Conservation (phyloP, 768 basidiomycete species). For the Leucogyrophana mollusca region DNA sequence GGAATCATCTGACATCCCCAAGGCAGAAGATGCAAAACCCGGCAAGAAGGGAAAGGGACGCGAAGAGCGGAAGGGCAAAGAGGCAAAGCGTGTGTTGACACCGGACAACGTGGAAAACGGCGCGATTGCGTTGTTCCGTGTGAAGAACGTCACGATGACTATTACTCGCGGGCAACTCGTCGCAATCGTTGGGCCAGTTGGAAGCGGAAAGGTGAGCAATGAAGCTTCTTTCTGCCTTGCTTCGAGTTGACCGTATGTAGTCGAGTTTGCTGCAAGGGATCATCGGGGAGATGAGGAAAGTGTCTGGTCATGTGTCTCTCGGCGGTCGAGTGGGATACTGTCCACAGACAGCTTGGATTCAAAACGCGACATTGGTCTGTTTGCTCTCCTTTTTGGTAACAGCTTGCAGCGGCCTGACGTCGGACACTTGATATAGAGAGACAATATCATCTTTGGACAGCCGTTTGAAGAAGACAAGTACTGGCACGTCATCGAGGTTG, state of each 20-base stretch:
- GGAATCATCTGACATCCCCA: slow-evolving; percentile 37
- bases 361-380: slow-evolving; percentile 58
- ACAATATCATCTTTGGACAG: slow-evolving; percentile 69
- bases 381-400: no score
- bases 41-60: slow-evolving; percentile 2
- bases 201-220: slow-evolving; percentile 54
- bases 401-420: no score
- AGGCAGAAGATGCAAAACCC: slow-evolving; percentile 1
- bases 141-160: slow-evolving; percentile 48
- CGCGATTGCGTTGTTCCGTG: slow-evolving; percentile 41
- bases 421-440: no score
- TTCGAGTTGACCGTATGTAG: slow-evolving; percentile 17
- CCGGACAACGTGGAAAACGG: not conserved
- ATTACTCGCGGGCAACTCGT: slow-evolving; percentile 58
- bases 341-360: slow-evolving; percentile 76
- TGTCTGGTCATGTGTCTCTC: slow-evolving; percentile 51
- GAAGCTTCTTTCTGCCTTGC: not conserved
- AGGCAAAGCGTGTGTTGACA: slow-evolving; percentile 12
- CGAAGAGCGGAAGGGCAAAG: slow-evolving; percentile 9
- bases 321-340: slow-evolving; percentile 69
- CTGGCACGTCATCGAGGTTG: slow-evolving; percentile 58
- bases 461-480: slow-evolving; percentile 63
- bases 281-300: slow-evolving; percentile 67
- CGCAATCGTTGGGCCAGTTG: slow-evolving; percentile 68
- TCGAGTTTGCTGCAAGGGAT: slow-evolving; percentile 60